Evolutionary conservation across 441 rosid genomes (phyloP), one percentile per base, ranked within the genome.

Genomic region (Geranium incanum): DNA sequence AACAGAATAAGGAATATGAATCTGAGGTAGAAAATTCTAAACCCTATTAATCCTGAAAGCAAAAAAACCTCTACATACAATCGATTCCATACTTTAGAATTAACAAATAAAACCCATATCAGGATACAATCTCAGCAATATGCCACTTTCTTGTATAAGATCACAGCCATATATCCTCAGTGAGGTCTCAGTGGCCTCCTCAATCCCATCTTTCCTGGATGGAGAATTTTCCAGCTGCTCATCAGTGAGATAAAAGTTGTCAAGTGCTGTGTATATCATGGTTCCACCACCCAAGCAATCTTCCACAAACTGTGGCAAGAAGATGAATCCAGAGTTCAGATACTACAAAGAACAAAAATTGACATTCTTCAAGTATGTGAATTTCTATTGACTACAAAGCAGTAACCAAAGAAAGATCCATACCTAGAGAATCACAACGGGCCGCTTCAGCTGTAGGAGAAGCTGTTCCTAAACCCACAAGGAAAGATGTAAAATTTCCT

Each of bases 101-200:
- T 8, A 72, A 36, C 11, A 60, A 65, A 66, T 16, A 16, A 41
- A 13, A 67, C 33, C 21, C 76, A 68, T 41, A 59, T n/a, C 15
- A 84, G 80, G 78, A 80, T 89, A 93, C 94, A 95, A 65, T 79
- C 60, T 87, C 66, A 95, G 97, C 76, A 92, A 78, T 50, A 92
- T 88, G 75, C 97, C 97, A 66, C 91, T 86, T 74, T 95, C 97
- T 77, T 95, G 97, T 69, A 95, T 90, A 71, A 92, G 91, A 74
- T 90, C 99, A 69, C 98, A 95, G 65, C 99, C 98, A 67, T 89
- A 92, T 77, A 88, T 92, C 79, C 97, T 81, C 48, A 95, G 88
- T 3, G 84, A 76, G 64, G 82, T 85, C 71, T 95, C 97, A 0
- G 95, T 88, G 6, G 88, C 82, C 76, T 88, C 92, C 66, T 95